Percentiles rank a stretch among this genome's conserved stretches.
phyloP scores from a whole-genome alignment of 495 filamentous ascomycete genomes.

The Aspergillus panamensis region DNA sequence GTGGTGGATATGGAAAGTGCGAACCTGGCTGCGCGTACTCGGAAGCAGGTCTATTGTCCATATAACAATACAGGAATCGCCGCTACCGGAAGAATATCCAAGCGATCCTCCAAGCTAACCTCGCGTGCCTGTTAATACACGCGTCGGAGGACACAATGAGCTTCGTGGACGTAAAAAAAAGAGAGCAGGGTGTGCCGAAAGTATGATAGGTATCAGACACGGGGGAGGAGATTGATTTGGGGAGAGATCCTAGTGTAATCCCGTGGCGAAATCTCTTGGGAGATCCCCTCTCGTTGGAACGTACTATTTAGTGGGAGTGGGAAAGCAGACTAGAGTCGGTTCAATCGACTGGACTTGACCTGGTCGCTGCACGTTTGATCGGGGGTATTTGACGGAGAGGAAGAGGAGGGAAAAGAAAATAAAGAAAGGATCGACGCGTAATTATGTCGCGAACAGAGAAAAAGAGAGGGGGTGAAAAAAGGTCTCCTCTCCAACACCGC shows the following conservation, averaged over 20 bases:
- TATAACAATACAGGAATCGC: conserved; percentile 38
- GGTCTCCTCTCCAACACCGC: conserved; percentile 11
- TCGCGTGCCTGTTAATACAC: conserved; percentile 27
- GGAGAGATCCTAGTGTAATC: conserved; percentile 17
- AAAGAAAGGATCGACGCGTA: conserved; percentile 24
- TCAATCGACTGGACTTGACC: conserved; percentile 4
- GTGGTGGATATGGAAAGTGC: conserved; percentile 73
- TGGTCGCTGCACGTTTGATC: conserved; percentile 10
- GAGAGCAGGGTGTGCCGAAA: conserved; percentile 19
- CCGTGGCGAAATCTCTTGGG: conserved; percentile 16
- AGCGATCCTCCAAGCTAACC: conserved; percentile 25
- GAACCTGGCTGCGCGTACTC: conserved; percentile 99
- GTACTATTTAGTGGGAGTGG: conserved; percentile 23
- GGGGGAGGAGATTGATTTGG: conserved; percentile 18
- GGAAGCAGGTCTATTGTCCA: conserved; percentile 87
- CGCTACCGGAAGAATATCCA: conserved; percentile 24
- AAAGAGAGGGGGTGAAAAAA: conserved; percentile 21
- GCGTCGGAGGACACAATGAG: conserved; percentile 32
- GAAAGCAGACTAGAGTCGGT: conserved; percentile 7
- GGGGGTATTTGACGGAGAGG: conserved; percentile 15
- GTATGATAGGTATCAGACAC: conserved; percentile 12
- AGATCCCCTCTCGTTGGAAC: conserved; percentile 21
- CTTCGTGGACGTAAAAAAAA: conserved; percentile 24
- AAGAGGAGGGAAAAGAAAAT: conserved; percentile 16
- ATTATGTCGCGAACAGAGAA: conserved; percentile 20